phyloP scores from a whole-genome alignment of 306 rosid species.

The Oemleria cerasiformis region DNA sequence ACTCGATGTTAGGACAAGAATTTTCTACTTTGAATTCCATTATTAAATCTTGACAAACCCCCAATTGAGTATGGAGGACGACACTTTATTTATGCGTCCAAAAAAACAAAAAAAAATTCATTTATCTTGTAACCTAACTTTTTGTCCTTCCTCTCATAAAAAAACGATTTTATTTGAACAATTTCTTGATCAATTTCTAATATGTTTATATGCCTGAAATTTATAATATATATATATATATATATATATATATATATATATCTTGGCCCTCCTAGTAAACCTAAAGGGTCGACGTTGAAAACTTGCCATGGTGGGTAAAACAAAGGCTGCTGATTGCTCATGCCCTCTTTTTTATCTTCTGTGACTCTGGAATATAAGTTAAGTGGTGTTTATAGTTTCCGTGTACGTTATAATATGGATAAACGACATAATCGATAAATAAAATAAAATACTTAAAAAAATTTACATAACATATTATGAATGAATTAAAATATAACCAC shows the following conservation, averaged over 20 bases:
- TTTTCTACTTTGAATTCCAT: slow-evolving; percentile 24
- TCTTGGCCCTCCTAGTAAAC: slow-evolving; percentile 29
- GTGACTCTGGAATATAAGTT: too few species aligned
- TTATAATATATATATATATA: too few species aligned
- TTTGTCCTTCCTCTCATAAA: background rate
- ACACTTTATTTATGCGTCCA: slow-evolving; percentile 14
- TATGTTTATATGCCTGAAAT: too few species aligned
- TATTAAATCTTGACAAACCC: slow-evolving; percentile 5
- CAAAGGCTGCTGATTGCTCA: slow-evolving; percentile 27
- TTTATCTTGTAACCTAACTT: slow-evolving; percentile 16
- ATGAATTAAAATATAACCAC: too few species aligned
- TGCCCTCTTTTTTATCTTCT: background rate
- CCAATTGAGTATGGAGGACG: slow-evolving; percentile 20
- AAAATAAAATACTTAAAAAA: too few species aligned
- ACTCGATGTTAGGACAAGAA: slow-evolving; percentile 33
- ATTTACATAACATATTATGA: too few species aligned
- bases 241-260: too few species aligned
- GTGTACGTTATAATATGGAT: too few species aligned
- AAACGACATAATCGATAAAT: too few species aligned
- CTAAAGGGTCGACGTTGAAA: slow-evolving; percentile 23
- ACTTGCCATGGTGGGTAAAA: slow-evolving; percentile 28
- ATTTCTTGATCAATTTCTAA: too few species aligned
- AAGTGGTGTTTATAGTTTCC: too few species aligned
- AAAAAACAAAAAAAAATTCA: background rate
- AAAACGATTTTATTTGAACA: too few species aligned